These are phyloP conservation scores for Amanita rimosa DNA, from an alignment of 768 basidiomycete species.

Conservation along the genomic window DNA sequence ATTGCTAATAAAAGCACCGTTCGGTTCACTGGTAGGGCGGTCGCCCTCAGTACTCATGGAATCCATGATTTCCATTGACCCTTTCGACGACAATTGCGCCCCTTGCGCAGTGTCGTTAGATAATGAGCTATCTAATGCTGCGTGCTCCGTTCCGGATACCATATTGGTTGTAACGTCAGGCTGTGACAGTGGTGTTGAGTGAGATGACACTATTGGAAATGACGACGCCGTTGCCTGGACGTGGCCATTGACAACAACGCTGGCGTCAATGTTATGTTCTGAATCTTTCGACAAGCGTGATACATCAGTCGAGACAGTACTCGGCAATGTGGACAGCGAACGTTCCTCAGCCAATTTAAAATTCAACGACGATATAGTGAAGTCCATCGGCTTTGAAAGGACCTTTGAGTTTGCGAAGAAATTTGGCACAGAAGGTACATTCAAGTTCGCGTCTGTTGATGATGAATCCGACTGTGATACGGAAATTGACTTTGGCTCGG, in stretches of 20 bases:
- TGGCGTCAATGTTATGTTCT: background rate
- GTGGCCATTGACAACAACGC: background rate
- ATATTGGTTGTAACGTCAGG: background rate
- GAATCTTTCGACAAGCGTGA: background rate
- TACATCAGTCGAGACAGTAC: background rate
- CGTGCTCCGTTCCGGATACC: background rate
- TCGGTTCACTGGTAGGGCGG: background rate
- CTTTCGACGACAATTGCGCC: background rate
- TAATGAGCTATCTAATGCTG: background rate
- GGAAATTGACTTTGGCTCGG: background rate
- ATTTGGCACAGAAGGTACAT: conserved; percentile 33
- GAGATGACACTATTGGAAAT: background rate
- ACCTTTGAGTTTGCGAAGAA: conserved; percentile 50
- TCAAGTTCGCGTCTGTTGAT: background rate
- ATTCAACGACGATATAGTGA: conserved; percentile 15
- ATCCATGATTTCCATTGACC: background rate
- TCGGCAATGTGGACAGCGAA: background rate
- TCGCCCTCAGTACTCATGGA: background rate
- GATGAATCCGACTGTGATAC: background rate
- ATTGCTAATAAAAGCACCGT: background rate
- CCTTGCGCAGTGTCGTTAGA: background rate
- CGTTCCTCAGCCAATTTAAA: conserved; percentile 8
- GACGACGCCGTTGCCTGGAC: background rate
- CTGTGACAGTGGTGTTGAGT: background rate
- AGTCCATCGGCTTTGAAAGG: conserved; percentile 27